Evolutionary conservation across 2,329 filamentous ascomycete species (phyloP), one percentile per base, ranked within the genome.

Genomic region (Sarocladium oryzae): DNA sequence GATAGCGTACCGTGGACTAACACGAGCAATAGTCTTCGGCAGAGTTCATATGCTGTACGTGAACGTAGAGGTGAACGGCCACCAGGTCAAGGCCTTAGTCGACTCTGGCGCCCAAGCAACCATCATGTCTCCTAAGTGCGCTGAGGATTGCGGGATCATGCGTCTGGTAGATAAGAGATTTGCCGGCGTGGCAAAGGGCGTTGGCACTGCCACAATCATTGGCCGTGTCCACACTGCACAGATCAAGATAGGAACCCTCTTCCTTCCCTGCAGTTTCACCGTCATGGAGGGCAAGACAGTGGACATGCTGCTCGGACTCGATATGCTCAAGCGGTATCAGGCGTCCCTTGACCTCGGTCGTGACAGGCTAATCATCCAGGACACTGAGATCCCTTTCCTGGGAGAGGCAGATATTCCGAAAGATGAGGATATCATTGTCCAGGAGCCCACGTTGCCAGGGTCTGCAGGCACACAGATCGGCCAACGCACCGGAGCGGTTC

Each of bases 241-340:
- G 68, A 95, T 99, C 68, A 92, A 89, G 68, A 93, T 99, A 58
- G 93, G 92, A 50, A 82, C 79, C 37, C 81, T 92, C 55, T 90
- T 89, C 64, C 76, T 99, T 59, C 86, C 92, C 2, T 97, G 91
- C 71, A 93, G 90, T 54, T 99, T 99, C 68, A 99, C 93, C 2
- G 93, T 99, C 63, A 99, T 99, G 93, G 93, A 99, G 71, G 93
- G 93, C 57, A 99, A 97, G 69, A 84, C 89, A 50, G 93, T 99
- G 21, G 93, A 97, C 65, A 76, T 99, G 16, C 79, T 99, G 2
- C 81, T 99, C 11, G 93, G 93, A 3, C 74, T 99, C 37, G 93
- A 99, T 67, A 99, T 99, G 89, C 77, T 99, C 55, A 96, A 95
- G 72, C 83, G 93, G 35, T 91, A 97, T 69, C 92, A 96, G 69